Evolutionary conservation across 2,329 filamentous ascomycete genomes (phyloP).

Genomic region (Ascosphaera apis): DNA sequence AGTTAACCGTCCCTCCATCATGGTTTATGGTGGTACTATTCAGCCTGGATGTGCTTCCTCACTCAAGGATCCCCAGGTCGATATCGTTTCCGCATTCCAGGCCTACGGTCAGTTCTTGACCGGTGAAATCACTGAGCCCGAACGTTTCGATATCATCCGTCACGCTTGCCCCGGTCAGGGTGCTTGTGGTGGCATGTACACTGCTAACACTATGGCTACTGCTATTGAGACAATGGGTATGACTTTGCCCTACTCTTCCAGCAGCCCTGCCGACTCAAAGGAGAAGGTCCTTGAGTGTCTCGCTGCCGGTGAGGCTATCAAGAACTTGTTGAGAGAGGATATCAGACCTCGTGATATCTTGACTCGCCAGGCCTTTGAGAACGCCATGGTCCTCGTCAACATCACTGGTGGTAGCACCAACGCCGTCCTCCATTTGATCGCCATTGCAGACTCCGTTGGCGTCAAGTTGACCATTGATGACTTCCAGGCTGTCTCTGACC

Average conservation of each 20-base stretch:
- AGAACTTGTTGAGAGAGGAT: constrained; percentile 50
- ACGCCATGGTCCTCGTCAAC: constrained; percentile 64
- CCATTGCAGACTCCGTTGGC: constrained; percentile 60
- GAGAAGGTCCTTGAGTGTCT: constrained; percentile 53
- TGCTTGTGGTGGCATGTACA: constrained; percentile 73
- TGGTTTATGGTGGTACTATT: constrained; percentile 95
- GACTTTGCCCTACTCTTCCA: constrained; percentile 63
- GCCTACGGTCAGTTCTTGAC: constrained; percentile 88
- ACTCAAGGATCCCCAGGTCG: constrained; percentile 52
- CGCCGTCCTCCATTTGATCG: constrained; percentile 63
- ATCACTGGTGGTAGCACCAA: constrained; percentile 71
- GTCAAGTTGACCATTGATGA: constrained; percentile 68
- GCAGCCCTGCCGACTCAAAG: constrained; percentile 50
- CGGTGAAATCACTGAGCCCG: constrained; percentile 72
- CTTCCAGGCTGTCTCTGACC: constrained; percentile 62
- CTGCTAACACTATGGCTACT: constrained; percentile 54
- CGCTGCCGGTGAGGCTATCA: constrained; percentile 48
- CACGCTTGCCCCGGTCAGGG: constrained; percentile 70
- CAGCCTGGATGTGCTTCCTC: constrained; percentile 63
- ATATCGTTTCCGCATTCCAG: constrained; percentile 96
- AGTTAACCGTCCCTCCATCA: constrained; percentile 79
- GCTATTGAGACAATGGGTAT: constrained; percentile 52
- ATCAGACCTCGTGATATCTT: constrained; percentile 58
- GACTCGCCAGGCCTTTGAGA: constrained; percentile 59
- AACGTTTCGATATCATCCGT: constrained; percentile 84